Conservation (phyloP, 768 basidiomycete species). For the Xerocomus potaroensis region DNA sequence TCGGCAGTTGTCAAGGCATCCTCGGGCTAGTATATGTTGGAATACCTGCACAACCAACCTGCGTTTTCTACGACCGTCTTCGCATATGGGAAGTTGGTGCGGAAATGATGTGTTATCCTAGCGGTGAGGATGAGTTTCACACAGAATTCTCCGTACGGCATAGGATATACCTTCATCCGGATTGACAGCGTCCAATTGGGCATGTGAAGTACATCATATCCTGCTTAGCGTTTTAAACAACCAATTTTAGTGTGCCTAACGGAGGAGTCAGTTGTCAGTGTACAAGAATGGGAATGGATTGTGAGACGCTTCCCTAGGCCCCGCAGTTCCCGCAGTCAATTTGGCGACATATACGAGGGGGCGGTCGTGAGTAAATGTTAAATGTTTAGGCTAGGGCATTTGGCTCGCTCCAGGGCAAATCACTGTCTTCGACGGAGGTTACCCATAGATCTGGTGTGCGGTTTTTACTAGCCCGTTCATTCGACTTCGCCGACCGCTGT, state of each 20-base stretch:
- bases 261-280: conserved; percentile 36
- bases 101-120: conserved; percentile 14
- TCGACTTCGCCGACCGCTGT: too few relatives aligned
- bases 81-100: neutral
- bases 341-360: neutral
- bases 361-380: neutral
- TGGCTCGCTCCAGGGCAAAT: too few relatives aligned
- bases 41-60: conserved; percentile 65
- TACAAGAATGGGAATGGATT: neutral
- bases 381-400: too few relatives aligned
- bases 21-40: conserved; percentile 25
- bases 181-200: conserved; percentile 36
- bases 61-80: conserved; percentile 41
- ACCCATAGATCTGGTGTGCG: too few relatives aligned
- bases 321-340: neutral
- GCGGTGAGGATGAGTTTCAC: conserved; percentile 62
- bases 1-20: conserved; percentile 44
- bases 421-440: too few relatives aligned
- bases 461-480: too few relatives aligned
- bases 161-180: conserved; percentile 62
- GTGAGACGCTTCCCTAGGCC: neutral
- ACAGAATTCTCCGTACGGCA: conserved; percentile 37
- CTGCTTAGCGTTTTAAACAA: neutral
- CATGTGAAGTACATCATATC: neutral
- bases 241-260: conserved; percentile 34